Base-by-base conservation (phyloP, 345 rosid genomes). In the Eucalyptus polyanthemos region DNA sequence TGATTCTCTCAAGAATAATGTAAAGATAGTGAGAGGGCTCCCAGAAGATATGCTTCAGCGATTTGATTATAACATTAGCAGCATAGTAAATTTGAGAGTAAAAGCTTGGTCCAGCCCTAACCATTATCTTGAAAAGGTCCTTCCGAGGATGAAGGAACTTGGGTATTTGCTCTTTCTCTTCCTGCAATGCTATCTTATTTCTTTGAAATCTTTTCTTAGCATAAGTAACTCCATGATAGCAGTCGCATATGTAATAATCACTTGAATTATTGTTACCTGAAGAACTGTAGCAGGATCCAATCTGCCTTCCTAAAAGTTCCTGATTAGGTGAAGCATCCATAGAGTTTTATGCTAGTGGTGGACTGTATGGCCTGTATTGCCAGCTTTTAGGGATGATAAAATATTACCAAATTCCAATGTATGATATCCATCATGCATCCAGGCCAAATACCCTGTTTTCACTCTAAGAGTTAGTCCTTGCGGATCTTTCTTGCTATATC, bases 41-140 rank as follows among this genome's bases (percentile, higher is more conserved):
- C 99, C 98, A 86, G 93, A 87, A 86, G 99, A 96, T 87, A 83
- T 98, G 86, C 98, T 98, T 91, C 95, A 95, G 94, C 96, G 86
- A 80, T 98, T 93, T 91, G 95, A 97, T 91, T 88, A 97, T 93
- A 97, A 98, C 90, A 95, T 98, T 86, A 98, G 99, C 93, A 97
- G 95, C 88, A 98, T 97, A 67, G 95, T 98, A 37, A 98, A 97
- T 92, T 92, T 97, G 93, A 95, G 99, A 93, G 95, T 97, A 45
- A 97, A 97, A 90, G 99, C 90, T 87, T 97, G 98, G 99, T 97
- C 98, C 44, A 97, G 97, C 90, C 95, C 96, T 4, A 89, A 96
- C 90, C 95, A 97, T 90, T 97, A 97, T 95, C 94, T 97, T 88
- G 96, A 95, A 87, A 97, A 96, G 94, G 99, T 97, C 90, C 97